phyloP scores from a whole-genome alignment of 2,329 filamentous ascomycete genomes.

The Phialophora tarda region DNA sequence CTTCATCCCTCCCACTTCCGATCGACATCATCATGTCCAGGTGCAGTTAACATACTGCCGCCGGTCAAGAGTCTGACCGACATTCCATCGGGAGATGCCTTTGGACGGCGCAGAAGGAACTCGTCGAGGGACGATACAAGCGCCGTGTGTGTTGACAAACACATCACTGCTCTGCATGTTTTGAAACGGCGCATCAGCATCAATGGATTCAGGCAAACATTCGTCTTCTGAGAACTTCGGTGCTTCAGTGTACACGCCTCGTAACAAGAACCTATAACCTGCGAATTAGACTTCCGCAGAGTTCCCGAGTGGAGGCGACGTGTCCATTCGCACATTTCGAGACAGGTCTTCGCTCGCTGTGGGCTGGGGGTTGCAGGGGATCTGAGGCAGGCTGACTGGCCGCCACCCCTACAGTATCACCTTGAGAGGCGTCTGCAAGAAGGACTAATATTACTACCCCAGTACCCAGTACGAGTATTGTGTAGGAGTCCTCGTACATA shows the following conservation, averaged over 20 bases:
- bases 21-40: constrained; percentile 20
- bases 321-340: neutral
- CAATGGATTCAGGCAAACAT: neutral
- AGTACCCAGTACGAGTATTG: too few relatives aligned
- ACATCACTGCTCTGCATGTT: neutral
- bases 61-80: neutral
- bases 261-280: neutral
- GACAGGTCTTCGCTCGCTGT: neutral
- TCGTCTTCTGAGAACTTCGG: neutral
- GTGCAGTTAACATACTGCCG: neutral
- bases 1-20: neutral
- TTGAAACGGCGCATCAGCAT: neutral
- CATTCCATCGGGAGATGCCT: neutral
- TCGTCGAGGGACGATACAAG: neutral
- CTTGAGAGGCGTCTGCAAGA: neutral
- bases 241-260: neutral
- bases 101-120: neutral
- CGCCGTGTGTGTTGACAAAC: neutral
- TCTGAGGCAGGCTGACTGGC: neutral
- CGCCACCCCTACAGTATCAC: neutral
- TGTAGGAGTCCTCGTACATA: too few relatives aligned
- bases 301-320: neutral
- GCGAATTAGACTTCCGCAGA: neutral
- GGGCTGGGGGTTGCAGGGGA: neutral
- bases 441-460: neutral